A percentile compares a stretch with the other conserved stretches of the same genome.
Evolutionary conservation across 495 filamentous ascomycete genomes (phyloP).

Genomic region (Cladorrhinum samala): DNA sequence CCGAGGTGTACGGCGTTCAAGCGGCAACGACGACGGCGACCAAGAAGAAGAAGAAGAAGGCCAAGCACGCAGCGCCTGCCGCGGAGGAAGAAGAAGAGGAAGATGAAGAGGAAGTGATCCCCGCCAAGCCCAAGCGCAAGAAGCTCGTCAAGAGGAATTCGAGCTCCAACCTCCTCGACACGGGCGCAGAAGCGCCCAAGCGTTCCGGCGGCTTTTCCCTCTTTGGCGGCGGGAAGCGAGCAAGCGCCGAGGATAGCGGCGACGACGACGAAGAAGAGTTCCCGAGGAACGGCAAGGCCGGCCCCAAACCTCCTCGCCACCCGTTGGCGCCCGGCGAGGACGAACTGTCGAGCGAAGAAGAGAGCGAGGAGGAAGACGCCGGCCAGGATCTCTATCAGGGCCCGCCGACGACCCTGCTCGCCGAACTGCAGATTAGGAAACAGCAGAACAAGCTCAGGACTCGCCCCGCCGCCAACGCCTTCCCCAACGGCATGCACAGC

Average conservation of each 20-base stretch:
- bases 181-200: slow-evolving; percentile 24
- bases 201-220: slow-evolving; percentile 34
- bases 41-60: slow-evolving; percentile 37
- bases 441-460: slow-evolving; percentile 71
- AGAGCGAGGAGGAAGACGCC: slow-evolving; percentile 30
- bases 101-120: slow-evolving; percentile 13
- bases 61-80: slow-evolving; percentile 14
- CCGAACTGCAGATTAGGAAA: slow-evolving; percentile 86
- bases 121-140: slow-evolving; percentile 12
- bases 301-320: slow-evolving; percentile 15
- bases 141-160: slow-evolving; percentile 21
- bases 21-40: too few relatives aligned
- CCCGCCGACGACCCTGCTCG: slow-evolving; percentile 81
- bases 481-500: slow-evolving; percentile 73
- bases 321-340: slow-evolving; percentile 19
- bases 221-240: slow-evolving; percentile 10
- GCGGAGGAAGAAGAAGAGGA: slow-evolving; percentile 35
- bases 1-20: slow-evolving; percentile 52
- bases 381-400: slow-evolving; percentile 50
- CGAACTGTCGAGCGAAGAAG: slow-evolving; percentile 23
- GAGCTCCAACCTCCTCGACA: slow-evolving; percentile 10
- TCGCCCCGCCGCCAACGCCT: slow-evolving; percentile 57
- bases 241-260: slow-evolving; percentile 8
- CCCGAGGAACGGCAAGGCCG: not conserved
- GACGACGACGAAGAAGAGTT: slow-evolving; percentile 14